phyloP scores from a whole-genome alignment of 768 basidiomycete genomes.

The Kwoniella bestiolae region DNA sequence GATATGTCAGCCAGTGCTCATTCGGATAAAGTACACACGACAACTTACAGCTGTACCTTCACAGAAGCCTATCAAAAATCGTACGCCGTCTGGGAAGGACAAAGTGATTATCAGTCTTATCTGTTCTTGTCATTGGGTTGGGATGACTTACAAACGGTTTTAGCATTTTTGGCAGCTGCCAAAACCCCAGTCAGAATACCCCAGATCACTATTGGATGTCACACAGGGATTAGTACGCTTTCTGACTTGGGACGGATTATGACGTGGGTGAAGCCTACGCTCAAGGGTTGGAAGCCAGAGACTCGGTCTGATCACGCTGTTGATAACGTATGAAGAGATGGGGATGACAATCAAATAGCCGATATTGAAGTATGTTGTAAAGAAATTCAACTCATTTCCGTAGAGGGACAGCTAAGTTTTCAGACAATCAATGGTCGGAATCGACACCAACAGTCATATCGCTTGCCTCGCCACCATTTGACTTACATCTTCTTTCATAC shows the following conservation, averaged over 20 bases:
- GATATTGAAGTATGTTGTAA: constrained; percentile 8
- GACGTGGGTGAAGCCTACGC: too few relatives aligned
- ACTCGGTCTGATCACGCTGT: constrained; percentile 4
- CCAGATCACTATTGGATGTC: constrained; percentile 10
- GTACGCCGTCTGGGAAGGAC: background rate
- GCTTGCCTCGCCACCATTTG: too few relatives aligned
- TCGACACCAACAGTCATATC: too few relatives aligned
- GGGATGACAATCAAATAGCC: constrained; percentile 10
- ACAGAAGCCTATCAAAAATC: constrained; percentile 3
- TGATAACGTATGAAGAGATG: background rate
- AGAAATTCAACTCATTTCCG: constrained; percentile 8
- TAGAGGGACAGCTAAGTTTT: background rate
- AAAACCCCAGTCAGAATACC: constrained; percentile 1
- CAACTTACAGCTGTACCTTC: constrained; percentile 14
- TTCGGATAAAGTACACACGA: background rate
- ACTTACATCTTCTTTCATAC: constrained; percentile 21
- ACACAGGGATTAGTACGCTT: too few relatives aligned
- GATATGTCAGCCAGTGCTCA: background rate
- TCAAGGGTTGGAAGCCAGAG: constrained; percentile 4
- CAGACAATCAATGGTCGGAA: too few relatives aligned
- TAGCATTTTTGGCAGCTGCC: background rate
- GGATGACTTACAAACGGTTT: background rate
- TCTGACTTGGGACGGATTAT: too few relatives aligned
- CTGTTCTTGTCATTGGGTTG: too few relatives aligned
- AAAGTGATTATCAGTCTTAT: background rate